Evolutionary conservation across 2,329 filamentous ascomycete genomes (phyloP).

Genomic region (Colletotrichum sublineola): DNA sequence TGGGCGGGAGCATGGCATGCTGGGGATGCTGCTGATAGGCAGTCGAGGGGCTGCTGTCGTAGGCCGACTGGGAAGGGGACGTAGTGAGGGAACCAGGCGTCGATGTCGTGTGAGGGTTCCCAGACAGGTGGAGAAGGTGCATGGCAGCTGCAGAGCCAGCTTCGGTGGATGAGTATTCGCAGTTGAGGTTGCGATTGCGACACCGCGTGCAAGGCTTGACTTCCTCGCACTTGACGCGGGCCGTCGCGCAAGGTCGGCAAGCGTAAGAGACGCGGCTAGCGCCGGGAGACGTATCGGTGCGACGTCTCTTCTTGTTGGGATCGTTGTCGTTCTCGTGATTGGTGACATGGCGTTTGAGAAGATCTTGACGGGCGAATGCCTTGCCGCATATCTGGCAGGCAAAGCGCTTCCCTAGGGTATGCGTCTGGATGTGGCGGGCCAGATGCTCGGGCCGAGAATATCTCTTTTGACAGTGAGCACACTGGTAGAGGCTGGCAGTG

Average conservation of each 20-base stretch:
- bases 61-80: conserved; percentile 43
- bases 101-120: conserved; percentile 49
- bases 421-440: conserved; percentile 64
- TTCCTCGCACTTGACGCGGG: conserved; percentile 69
- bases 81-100: conserved; percentile 41
- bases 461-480: conserved; percentile 64
- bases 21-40: conserved; percentile 44
- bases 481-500: conserved; percentile 58
- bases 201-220: conserved; percentile 67
- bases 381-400: conserved; percentile 65
- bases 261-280: conserved; percentile 66
- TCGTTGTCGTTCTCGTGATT: conserved; percentile 64
- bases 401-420: conserved; percentile 65
- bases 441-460: conserved; percentile 69
- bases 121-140: conserved; percentile 60
- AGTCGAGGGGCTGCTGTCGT: conserved; percentile 42
- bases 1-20: conserved; percentile 41
- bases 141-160: conserved; percentile 57
- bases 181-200: conserved; percentile 60
- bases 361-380: conserved; percentile 66
- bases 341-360: conserved; percentile 65
- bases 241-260: conserved; percentile 64
- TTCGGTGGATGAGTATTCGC: conserved; percentile 56
- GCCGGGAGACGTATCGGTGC: conserved; percentile 59
- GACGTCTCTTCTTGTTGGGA: conserved; percentile 61